Evolutionary conservation across 139 green algal species (phyloP).

Genomic region (Auxenochlorella pyrenoidosa): DNA sequence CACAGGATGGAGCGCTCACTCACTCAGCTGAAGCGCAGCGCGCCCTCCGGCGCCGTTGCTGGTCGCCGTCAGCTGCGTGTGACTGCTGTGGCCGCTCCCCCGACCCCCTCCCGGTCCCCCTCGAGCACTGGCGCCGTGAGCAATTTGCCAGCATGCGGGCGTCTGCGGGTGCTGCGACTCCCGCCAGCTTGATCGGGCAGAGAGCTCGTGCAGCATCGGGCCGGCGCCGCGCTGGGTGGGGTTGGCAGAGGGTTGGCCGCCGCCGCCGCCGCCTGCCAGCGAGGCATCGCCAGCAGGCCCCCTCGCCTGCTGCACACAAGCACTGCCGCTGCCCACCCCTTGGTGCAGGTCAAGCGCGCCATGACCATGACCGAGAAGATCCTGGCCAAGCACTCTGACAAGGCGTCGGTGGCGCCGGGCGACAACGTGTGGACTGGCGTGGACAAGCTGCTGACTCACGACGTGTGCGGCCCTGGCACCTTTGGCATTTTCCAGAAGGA

Average conservation of each 20-base stretch:
- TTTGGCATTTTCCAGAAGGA: conserved; percentile 97
- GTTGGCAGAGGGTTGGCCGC: neutral
- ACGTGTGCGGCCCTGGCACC: conserved; percentile 95
- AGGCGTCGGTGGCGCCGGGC: conserved; percentile 73
- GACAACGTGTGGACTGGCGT: conserved; percentile 95
- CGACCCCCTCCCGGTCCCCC: conserved; percentile 51
- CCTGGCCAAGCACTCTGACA: conserved; percentile 82
- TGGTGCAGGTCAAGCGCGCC: conserved; percentile 83
- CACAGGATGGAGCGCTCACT: too few species aligned
- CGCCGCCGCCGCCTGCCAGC: neutral
- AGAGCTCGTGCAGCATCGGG: neutral
- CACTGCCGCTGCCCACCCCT: neutral
- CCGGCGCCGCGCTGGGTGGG: neutral
- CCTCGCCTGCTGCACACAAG: neutral
- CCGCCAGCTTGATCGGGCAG: neutral
- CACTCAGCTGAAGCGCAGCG: too few species aligned
- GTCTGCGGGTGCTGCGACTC: neutral
- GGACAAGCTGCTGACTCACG: conserved; percentile 96
- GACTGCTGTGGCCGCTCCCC: neutral
- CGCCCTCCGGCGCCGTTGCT: too few species aligned
- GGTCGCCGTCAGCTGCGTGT: neutral
- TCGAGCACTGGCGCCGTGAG: conserved; percentile 64
- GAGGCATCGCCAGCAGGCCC: neutral
- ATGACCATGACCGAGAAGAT: conserved; percentile 99
- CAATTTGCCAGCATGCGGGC: neutral